A percentile compares a stretch with the other conserved stretches of the same genome.
Evolutionary conservation across 2,329 filamentous ascomycete species (phyloP).

Genomic region (Rhynchosporium agropyri): DNA sequence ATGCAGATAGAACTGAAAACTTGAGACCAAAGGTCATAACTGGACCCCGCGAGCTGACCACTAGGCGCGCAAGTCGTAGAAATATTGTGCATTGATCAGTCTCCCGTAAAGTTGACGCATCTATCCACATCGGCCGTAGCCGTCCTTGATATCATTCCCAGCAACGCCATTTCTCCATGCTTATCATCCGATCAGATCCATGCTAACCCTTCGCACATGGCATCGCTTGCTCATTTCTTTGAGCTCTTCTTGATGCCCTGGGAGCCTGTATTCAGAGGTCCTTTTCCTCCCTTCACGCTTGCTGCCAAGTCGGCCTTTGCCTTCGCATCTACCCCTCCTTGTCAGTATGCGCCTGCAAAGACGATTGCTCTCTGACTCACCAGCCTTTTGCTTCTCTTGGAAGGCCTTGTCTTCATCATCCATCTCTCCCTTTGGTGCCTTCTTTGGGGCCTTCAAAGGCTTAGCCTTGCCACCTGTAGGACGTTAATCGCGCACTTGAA

Average conservation of each 20-base stretch:
- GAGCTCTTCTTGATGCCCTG: conserved; percentile 98
- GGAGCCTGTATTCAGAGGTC: conserved; percentile 78
- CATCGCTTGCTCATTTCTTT: conserved; percentile 69
- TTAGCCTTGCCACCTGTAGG: conserved; percentile 75
- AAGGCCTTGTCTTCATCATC: conserved; percentile 86
- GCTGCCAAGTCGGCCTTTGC: conserved; percentile 82
- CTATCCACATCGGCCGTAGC: conserved; percentile 12
- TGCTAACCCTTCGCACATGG: background rate
- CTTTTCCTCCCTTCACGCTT: conserved; percentile 78
- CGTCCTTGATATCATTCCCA: conserved; percentile 18
- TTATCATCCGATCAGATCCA: conserved; percentile 15
- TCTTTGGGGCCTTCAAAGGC: conserved; percentile 88
- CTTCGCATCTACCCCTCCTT: conserved; percentile 66
- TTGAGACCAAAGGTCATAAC: too few relatives aligned
- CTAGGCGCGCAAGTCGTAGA: conserved; percentile 5
- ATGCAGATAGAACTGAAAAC: background rate
- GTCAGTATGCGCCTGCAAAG: conserved; percentile 13
- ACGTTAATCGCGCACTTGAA: conserved; percentile 28
- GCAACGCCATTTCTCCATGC: conserved; percentile 23
- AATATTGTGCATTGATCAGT: conserved; percentile 17
- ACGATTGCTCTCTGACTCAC: conserved; percentile 55
- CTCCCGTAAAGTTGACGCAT: conserved; percentile 17
- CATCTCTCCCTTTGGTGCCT: conserved; percentile 71
- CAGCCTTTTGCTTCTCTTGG: conserved; percentile 81
- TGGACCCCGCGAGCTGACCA: too few relatives aligned